Evolutionary conservation across 257 asterid genomes (phyloP), one percentile per base, ranked within the genome.

Genomic region (Rauvolfia tetraphylla): DNA sequence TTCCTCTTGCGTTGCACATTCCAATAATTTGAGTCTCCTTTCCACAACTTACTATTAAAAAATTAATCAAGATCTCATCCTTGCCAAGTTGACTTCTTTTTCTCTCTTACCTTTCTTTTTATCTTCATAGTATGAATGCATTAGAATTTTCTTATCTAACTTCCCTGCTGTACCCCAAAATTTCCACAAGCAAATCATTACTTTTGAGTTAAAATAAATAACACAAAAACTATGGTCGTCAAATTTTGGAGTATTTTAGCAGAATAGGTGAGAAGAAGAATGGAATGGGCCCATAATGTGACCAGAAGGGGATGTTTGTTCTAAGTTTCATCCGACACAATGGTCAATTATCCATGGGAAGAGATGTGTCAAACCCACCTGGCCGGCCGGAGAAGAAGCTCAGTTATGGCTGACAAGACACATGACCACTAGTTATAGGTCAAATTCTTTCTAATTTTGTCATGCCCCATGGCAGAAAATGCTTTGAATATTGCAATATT

Each of bases 311-410:
- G 7, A 31, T 34, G 6, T 65, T 36, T 34, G 61, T 31, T 13
- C 9, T 0, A 18, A 1, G 29, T 49, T 65, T 66, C 54, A 63
- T 39, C 46, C 25, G 39, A 11, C 62, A 68, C 9, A 34, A 65
- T 1, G 71, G 78, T 76, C 72, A 76, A 80, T 71, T 18, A 41
- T 20, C 61, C 44, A 73, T 38, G 81, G 44, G 46, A 65, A 65
- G 42, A 61, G 42, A 38, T 6, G 36, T 18, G 31, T 76, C 78
- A 72, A 81, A 51, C 79, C 68, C 81, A 81, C 78, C 65, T 71
- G 80, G 77, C 70, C 44, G 39, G 25, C 70, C 44, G 39, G 46
- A 63, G 75, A 72, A 70, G 73, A 75, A 39, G 51, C 34, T 31
- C 9, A 68, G 70, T 29, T 73, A 29, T 36, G 27, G 44, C 58